Evolutionary conservation across 2,329 filamentous ascomycete species (phyloP).

Genomic region (Trichophyton verrucosum): DNA sequence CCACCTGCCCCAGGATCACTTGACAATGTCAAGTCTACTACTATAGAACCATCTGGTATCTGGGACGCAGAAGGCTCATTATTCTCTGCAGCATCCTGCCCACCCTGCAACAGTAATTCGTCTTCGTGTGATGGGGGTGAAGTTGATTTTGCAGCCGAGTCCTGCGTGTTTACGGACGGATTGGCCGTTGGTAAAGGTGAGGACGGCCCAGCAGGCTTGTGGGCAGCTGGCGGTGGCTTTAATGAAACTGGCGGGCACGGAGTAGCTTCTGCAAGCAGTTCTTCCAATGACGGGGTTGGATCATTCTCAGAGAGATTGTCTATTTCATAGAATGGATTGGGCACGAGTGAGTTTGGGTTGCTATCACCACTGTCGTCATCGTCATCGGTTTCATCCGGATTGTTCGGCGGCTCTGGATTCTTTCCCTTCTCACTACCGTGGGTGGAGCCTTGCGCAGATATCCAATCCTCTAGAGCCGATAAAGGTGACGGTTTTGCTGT

Average conservation of each 20-base stretch:
- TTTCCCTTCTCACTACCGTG: constrained; percentile 1
- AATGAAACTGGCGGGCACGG: background rate
- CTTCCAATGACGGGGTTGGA: background rate
- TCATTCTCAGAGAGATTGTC: constrained; percentile 4
- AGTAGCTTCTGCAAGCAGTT: constrained; percentile 2
- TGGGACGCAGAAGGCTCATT: background rate
- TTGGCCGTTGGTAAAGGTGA: background rate
- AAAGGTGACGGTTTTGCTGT: constrained; percentile 8
- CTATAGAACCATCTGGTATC: constrained; percentile 13
- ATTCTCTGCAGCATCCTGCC: background rate
- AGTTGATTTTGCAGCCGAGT: background rate
- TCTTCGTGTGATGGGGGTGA: background rate
- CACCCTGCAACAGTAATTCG: background rate
- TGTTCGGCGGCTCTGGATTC: background rate
- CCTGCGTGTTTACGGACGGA: background rate
- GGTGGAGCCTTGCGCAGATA: constrained; percentile 13
- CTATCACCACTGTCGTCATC: background rate
- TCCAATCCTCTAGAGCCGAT: constrained; percentile 7
- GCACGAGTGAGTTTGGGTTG: constrained; percentile 14
- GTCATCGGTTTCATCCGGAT: background rate
- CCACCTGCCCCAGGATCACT: constrained; percentile 21
- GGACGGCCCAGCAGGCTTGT: constrained; percentile 3
- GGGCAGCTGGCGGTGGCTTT: background rate
- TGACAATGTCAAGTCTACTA: constrained; percentile 30
- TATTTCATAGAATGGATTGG: constrained; percentile 24